phyloP scores from a whole-genome alignment of 441 rosid genomes.

The Pelargonium myrrhifolium region DNA sequence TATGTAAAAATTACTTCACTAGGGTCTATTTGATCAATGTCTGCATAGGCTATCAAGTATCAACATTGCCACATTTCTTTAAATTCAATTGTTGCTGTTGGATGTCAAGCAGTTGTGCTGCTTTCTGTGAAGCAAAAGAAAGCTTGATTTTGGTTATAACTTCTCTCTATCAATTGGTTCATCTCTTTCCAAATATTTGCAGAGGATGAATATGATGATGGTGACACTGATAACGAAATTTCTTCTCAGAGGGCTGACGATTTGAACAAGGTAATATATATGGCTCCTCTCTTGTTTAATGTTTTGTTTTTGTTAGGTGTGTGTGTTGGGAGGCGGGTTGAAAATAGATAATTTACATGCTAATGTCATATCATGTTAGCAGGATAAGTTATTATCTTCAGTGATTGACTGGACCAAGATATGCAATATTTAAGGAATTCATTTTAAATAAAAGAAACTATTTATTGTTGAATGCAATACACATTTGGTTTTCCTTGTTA shows the following conservation, averaged over 20 bases:
- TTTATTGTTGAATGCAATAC: not conserved
- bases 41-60: not conserved
- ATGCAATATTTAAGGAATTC: not conserved
- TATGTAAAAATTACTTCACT: not conserved
- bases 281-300: not conserved
- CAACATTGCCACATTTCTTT: not conserved
- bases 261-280: conserved; percentile 33
- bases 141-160: conserved; percentile 10
- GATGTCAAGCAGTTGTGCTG: not conserved
- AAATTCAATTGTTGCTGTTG: not conserved
- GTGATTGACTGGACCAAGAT: not conserved
- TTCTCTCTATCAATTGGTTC: conserved; percentile 12
- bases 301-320: too few species aligned
- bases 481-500: not conserved
- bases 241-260: conserved; percentile 30
- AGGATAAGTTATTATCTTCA: not conserved
- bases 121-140: not conserved
- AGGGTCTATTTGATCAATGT: too few species aligned
- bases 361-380: not conserved
- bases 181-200: conserved; percentile 16
- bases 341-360: not conserved
- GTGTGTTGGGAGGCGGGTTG: not conserved
- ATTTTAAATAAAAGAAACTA: not conserved
- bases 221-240: conserved; percentile 19
- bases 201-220: conserved; percentile 47